Percentiles rank a stretch among this genome's conserved stretches.
These are phyloP conservation scores for Purpureocillium lavendulum DNA, from an alignment of 2,329 filamentous ascomycete species.

Conservation along the genomic window DNA sequence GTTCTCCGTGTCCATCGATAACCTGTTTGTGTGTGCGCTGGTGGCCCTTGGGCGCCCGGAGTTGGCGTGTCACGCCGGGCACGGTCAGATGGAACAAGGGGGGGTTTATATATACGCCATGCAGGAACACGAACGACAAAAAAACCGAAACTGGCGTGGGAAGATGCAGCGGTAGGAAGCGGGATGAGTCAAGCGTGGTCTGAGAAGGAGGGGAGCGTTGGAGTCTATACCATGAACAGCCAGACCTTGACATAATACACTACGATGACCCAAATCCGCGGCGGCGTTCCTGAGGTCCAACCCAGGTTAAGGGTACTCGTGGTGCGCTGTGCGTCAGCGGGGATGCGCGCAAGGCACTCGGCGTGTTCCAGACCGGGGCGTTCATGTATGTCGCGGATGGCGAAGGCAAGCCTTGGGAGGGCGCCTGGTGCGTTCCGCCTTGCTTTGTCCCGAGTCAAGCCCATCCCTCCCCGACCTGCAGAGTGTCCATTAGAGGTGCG, in stretches of 20 bases:
- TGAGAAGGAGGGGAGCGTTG: background rate
- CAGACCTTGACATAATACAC: constrained; percentile 28
- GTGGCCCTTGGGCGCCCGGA: constrained; percentile 9
- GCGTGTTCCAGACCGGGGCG: too few relatives aligned
- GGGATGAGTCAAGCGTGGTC: constrained; percentile 3
- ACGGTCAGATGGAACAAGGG: constrained; percentile 3
- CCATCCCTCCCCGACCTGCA: too few relatives aligned
- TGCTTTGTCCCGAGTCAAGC: too few relatives aligned
- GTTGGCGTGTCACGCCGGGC: background rate
- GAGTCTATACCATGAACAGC: constrained; percentile 19
- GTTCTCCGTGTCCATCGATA: constrained; percentile 21
- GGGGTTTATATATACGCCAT: constrained; percentile 3
- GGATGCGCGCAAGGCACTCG: too few relatives aligned
- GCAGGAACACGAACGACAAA: constrained; percentile 3
- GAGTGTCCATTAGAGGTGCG: too few relatives aligned
- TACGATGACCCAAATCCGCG: constrained; percentile 22
- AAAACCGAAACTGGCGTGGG: constrained; percentile 7
- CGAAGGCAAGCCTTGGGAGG: too few relatives aligned
- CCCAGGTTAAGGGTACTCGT: too few relatives aligned
- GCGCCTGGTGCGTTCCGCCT: too few relatives aligned
- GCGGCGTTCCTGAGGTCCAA: too few relatives aligned
- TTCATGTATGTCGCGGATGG: too few relatives aligned
- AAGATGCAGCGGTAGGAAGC: constrained; percentile 3
- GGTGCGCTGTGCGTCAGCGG: too few relatives aligned
- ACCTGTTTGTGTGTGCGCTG: constrained; percentile 13